Base-by-base conservation (phyloP, 2,329 filamentous ascomycete genomes). In the Curvularia hawaiiensis region DNA sequence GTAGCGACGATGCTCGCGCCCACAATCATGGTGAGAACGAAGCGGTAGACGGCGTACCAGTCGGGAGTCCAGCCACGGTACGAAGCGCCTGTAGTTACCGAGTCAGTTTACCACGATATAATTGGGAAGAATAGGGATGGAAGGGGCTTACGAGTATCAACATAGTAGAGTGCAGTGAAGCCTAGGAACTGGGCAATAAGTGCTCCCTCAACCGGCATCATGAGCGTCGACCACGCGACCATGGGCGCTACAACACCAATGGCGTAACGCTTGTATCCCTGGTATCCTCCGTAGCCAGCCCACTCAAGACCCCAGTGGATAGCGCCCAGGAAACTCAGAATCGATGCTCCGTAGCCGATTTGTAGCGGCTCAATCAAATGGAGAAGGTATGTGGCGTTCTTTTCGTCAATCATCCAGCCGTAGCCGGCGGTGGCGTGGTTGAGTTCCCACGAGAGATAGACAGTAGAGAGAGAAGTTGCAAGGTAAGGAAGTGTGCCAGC, bases 231-330 rank as follows among this genome's bases (percentile, higher is more conserved):
- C 93, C 93, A 97, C 46, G 93, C 93, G 22, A 95, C 79, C 45
- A 90, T 86, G 1, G 93, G 89, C 6, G 92, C 89, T 45, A 90
- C 74, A 14, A 97, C 86, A 67, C 93, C 93, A 64, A 92, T 86
- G n/a, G 86, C 86, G 75, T 96, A 97, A 61, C 93, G 89, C 67
- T 86, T 87, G 67, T 90, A 91, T 52, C 91, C 90, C 56, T 90
- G 88, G 60, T 84, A 68, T 71, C 85, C 77, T 77, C 88, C 79
- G 75, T 83, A 88, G 79, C 89, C 80, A 50, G 90, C 90, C 75
- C 89, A 96, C 78, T 97, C 92, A 18, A 97, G 83, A 54, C 93
- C 93, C 90, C 94, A 97, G 78, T 97, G 94, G 69, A 97, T 88
- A 33, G 93, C 93, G 44, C 94, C 94, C 1, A 97, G 85, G 82